Base-by-base conservation (phyloP, 1,139 yeast species). In the Hyphopichia fennica region DNA sequence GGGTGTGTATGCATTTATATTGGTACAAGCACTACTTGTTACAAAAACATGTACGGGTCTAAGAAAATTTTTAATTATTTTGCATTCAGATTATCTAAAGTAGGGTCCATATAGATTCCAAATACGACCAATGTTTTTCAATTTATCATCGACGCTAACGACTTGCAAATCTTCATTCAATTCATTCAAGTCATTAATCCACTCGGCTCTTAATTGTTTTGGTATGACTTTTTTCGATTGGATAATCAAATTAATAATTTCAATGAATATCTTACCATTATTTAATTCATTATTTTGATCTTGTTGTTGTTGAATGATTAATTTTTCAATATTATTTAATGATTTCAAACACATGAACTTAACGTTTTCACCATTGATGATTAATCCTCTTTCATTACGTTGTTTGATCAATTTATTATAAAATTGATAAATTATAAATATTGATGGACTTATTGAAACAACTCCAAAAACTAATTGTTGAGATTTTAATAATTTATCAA, bases 401-500 rank as follows among this genome's bases (percentile, higher is more conserved):
- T 25, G 8, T 43, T 55, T 48, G 31, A 63, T 49, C 31, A 62
- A 45, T 34, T 61, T 59, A 28, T 48, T 50, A 39, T 51, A 49
- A 6, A 70, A 43, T 52, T 72, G 75, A 60, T 81, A 75, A 2
- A 81, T 54, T n/a, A 86, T 75, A 32, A 87, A 58, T 8, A 82
- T 57, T 23, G 91, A 82, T 0, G 99, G 99, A 36, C 93, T 79
- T 5, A 95, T 83, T 1, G 97, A 96, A 19, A 93, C 87, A 32
- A 88, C 71, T 1, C 96, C 97, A 67, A 93, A 89, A 19, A 93
- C 95, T 41, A 93, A 76, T 60, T 93, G 96, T 65, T 93, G 99
- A 36, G 95, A 85, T 61, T 89, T 86, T 42, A 93, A 74, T 50
- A 93, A 69, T 60, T 87, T 85, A 63, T 93, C 98, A 48, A 93